Conservation (phyloP, 2,329 filamentous ascomycete species). For the Colletotrichum costaricense region DNA sequence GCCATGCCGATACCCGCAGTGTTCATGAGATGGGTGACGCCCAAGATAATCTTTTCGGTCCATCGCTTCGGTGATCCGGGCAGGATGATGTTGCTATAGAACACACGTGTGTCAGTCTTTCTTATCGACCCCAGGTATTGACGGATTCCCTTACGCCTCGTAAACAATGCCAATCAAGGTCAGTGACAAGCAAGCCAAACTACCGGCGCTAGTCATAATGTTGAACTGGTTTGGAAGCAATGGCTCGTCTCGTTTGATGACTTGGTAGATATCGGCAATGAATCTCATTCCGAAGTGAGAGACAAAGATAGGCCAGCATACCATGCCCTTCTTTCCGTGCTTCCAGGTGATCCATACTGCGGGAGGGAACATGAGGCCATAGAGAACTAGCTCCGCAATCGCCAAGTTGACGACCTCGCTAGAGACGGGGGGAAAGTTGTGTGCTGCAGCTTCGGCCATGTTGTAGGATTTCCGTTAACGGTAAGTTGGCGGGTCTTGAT, state of each 20-base stretch:
- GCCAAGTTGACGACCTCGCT: constrained; percentile 31
- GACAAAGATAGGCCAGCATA: constrained; percentile 44
- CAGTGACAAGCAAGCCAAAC: constrained; percentile 41
- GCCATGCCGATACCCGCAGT: constrained; percentile 38
- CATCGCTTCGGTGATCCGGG: constrained; percentile 32
- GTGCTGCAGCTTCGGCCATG: constrained; percentile 5
- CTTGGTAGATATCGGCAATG: constrained; percentile 40
- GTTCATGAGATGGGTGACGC: constrained; percentile 39
- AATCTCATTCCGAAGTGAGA: constrained; percentile 40
- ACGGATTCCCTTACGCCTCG: constrained; percentile 39
- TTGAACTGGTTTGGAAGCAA: constrained; percentile 38
- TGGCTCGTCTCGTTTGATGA: constrained; percentile 38
- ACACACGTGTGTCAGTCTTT: neutral
- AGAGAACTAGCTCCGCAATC: constrained; percentile 39
- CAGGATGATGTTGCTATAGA: constrained; percentile 37
- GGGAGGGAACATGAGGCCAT: constrained; percentile 36
- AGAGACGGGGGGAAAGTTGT: constrained; percentile 22
- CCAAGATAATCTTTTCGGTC: constrained; percentile 40
- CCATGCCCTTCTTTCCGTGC: constrained; percentile 44
- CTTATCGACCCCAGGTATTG: neutral
- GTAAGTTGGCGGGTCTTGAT: neutral
- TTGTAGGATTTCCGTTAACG: neutral
- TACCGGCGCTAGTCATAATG: constrained; percentile 43
- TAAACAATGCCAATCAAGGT: constrained; percentile 43
- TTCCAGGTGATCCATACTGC: constrained; percentile 41